Evolutionary conservation across 208 protist species (phyloP), one percentile per base, ranked within the genome.

Genomic region (Trypanosomatidae sp.): DNA sequence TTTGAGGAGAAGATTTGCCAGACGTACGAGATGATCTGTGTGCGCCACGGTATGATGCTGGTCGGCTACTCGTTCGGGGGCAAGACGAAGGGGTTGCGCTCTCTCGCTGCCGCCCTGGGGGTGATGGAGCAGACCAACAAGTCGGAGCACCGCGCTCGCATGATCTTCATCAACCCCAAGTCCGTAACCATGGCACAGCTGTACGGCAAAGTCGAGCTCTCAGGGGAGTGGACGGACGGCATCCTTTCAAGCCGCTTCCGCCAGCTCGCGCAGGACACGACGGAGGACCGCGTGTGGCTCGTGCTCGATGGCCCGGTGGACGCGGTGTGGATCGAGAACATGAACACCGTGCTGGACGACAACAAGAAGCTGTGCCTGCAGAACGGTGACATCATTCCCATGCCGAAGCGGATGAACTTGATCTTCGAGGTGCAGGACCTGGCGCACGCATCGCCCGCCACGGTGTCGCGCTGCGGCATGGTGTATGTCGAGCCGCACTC

Each of bases 271-370:
- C 77, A 95, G 74, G 89, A 98, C 70, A 86, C 87, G 15, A 91
- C 93, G 17, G 71, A 76, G 22, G 92, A 98, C 62, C 88, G 95
- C 64, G 97, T 98, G 79, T 99, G 97, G 97, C 85, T 99, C 60
- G 89, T 99, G 19, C 94, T 99, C 19, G 98, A 99, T 62, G 98
- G 98, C 70, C 99, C 98, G 41, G 99, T 99, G 10, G 99, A 99
- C 81, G 97, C 99, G n/a, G 87, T 99, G 56, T 99, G 99, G 99
- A 99, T 99, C 90, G 99, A 99, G 84, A 99, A 99, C 82, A 99
- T 99, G 98, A 99, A 99, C 90, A 99, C 98, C 25, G 98, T 99
- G 33, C 91, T 99, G 17, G 98, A 99, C 81, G 98, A 99, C 83
- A 99, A 99, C 88, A 99, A 98, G 88, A 99, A 98, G 78, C 93